Evolutionary conservation across 108 stramenopile species (phyloP), one percentile per base, ranked within the genome.

Genomic region (Pseudonitzschia multistriata): DNA sequence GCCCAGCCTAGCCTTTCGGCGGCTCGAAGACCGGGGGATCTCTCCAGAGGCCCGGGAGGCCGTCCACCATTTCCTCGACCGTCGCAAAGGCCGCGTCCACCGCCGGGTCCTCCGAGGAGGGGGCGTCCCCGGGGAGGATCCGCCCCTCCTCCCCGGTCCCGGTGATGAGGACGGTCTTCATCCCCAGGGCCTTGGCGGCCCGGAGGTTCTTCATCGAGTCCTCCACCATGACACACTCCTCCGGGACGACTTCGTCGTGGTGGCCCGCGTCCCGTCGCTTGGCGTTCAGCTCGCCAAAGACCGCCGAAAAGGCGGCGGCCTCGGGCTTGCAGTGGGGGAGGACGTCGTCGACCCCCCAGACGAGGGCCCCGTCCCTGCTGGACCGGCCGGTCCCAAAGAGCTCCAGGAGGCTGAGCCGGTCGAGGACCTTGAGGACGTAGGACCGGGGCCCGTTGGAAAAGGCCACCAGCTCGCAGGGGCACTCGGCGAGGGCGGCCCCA

Each of bases 121-220:
- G 86, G 7, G 70, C 70, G 68, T 89, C 87, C 21, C 76, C 78
- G 8, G 74, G 66, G n/a, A 76, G 33, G 53, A 76, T 70, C 17
- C 88, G 78, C 15, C 79, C 86, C 7, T 74, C 69, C 79, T 91
- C 88, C 7, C 80, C 52, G 14, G 53, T 78, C 0, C 91, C 88
- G 22, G 72, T 74, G 19, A 92, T 72, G 49, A 92, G 72, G 42
- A 92, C 75, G 0, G 89, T 91, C 57, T 79, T 80, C 87, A 94
- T 87, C 6, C 93, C 93, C 48, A 91, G 56, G 25, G 74, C 67
- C 60, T 88, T 88, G 17, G 88, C 88, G 14, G 66, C 73, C 17
- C 84, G 76, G 21, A 94, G 77, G 71, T 94, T 94, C 79, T 94
- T 94, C 93, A 94, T 91, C 2, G 79, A 81, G 62, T 94, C 93